Evolutionary conservation across 2,329 filamentous ascomycete species (phyloP), one percentile per base, ranked within the genome.

Genomic region (Penicillium sp.): DNA sequence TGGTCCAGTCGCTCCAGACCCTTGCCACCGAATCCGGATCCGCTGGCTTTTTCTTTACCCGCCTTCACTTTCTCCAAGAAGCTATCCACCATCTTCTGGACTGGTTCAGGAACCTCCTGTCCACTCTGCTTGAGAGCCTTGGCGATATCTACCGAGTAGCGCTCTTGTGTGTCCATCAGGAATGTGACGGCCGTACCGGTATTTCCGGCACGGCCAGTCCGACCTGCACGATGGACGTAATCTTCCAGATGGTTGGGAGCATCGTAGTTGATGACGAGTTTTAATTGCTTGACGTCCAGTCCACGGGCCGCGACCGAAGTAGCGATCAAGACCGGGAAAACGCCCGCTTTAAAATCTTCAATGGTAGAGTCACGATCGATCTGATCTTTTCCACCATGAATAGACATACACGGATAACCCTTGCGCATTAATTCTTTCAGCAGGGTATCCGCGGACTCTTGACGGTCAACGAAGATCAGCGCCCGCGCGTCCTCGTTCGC

Each of bases 221-320:
- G 88, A 41, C 93, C 93, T 47, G 88, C 89, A 54, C 93, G 85
- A 67, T 96, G 93, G 36, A 97, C 91, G 62, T 97, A 97, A 64
- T 97, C 93, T 70, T 98, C 93, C 52, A 95, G 71, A 71, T 97
- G 90, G 61, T 95, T 95, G 1, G 90, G 91, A 1, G 86, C 88
- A 64, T 96, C 90, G 65, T 89, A 96, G 70, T 97, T 97, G 71
- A 98, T 84, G 7, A 98, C 93, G 29, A 97, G 79, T 68, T 94
- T 96, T 32, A 98, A 77, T 66, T 95, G 89, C 71, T 96, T 95
- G 39, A 98, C 91, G 66, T 98, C 93, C 36, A 98, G 76, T 51
- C 93, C 93, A 68, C 93, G 87, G 43, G 93, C 93, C 35, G 93
- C 93, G 49, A 98, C 89, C 9, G 91, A 96, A 0, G 93, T 98